Conservation (phyloP, 2,329 filamentous ascomycete genomes). For the Stachybotrys chlorohalonatus region DNA sequence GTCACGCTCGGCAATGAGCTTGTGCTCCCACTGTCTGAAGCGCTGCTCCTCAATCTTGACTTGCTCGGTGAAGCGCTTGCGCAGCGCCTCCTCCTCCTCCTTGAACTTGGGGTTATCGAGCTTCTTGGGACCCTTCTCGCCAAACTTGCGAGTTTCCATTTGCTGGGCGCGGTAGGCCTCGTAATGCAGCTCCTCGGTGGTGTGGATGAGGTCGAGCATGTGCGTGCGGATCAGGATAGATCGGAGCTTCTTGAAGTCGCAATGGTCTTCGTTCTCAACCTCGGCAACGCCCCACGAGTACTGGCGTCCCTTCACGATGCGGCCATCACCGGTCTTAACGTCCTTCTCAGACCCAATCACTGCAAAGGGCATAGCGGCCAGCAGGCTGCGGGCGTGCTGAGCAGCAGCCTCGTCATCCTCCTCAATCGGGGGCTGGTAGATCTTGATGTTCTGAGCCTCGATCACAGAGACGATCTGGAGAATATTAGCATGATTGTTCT, state of each 20-base stretch:
- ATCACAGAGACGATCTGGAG: constrained; percentile 82
- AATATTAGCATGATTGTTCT: not conserved
- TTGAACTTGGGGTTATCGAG: constrained; percentile 99
- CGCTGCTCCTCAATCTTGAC: constrained; percentile 99
- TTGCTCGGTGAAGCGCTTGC: constrained; percentile 99
- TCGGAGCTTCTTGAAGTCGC: constrained; percentile 99
- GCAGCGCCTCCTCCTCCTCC: constrained; percentile 95
- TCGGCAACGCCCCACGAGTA: constrained; percentile 99
- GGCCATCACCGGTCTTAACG: constrained; percentile 90
- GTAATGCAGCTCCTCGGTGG: constrained; percentile 98
- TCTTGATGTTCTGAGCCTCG: constrained; percentile 98
- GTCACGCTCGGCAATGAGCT: constrained; percentile 97
- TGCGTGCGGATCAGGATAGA: constrained; percentile 98
- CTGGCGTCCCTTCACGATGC: constrained; percentile 97
- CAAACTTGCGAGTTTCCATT: constrained; percentile 99
- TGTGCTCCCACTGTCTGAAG: constrained; percentile 99
- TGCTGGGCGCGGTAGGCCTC: constrained; percentile 98
- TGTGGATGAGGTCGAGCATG: constrained; percentile 99
- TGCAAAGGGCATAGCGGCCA: constrained; percentile 96
- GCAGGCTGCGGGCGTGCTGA: constrained; percentile 86
- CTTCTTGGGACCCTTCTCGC: constrained; percentile 93
- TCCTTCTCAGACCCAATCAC: constrained; percentile 99
- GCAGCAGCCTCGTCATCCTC: constrained; percentile 96
- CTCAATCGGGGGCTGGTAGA: constrained; percentile 95
- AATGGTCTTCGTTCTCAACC: constrained; percentile 99